These are phyloP conservation scores for Gloeopeniophorella convolvens DNA, from an alignment of 768 basidiomycete species.

Conservation along the genomic window DNA sequence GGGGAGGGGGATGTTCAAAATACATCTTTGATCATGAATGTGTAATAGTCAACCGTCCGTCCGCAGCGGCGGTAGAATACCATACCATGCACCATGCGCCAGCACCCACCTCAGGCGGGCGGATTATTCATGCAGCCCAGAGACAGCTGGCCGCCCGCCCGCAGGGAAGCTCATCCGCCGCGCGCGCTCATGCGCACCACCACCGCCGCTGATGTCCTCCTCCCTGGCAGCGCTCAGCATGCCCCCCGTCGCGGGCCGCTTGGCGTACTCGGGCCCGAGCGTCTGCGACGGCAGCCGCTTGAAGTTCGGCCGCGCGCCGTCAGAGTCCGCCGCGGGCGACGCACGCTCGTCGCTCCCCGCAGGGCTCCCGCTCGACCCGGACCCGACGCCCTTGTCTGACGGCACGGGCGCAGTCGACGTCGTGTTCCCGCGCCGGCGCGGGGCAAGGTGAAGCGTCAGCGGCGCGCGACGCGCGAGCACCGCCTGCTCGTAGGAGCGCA, in stretches of 20 bases:
- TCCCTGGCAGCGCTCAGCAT: neutral
- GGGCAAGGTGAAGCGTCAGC: conserved; percentile 48
- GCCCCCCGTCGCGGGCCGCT: conserved; percentile 30
- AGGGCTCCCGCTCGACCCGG: conserved; percentile 14
- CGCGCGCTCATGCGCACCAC: conserved; percentile 4
- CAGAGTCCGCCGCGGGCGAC: conserved; percentile 26
- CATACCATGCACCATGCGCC: no score
- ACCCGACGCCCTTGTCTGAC: conserved; percentile 25
- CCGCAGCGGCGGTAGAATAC: no score
- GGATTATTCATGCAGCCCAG: conserved; percentile 4
- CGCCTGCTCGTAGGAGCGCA: conserved; percentile 69
- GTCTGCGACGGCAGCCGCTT: conserved; percentile 72
- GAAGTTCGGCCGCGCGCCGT: conserved; percentile 49
- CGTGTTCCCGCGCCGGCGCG: conserved; percentile 29
- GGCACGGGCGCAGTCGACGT: conserved; percentile 5
- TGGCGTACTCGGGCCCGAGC: conserved; percentile 52
- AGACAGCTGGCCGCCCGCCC: conserved; percentile 3
- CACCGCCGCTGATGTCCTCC: neutral
- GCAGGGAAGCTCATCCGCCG: conserved; percentile 21
- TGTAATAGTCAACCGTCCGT: no score
- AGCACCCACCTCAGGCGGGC: no score
- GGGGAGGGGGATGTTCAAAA: no score
- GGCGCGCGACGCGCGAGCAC: conserved; percentile 63
- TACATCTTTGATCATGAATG: no score
- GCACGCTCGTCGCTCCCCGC: conserved; percentile 19